Evolutionary conservation across 768 basidiomycete species (phyloP), one percentile per base, ranked within the genome.

Genomic region (Lactarius psammicola): DNA sequence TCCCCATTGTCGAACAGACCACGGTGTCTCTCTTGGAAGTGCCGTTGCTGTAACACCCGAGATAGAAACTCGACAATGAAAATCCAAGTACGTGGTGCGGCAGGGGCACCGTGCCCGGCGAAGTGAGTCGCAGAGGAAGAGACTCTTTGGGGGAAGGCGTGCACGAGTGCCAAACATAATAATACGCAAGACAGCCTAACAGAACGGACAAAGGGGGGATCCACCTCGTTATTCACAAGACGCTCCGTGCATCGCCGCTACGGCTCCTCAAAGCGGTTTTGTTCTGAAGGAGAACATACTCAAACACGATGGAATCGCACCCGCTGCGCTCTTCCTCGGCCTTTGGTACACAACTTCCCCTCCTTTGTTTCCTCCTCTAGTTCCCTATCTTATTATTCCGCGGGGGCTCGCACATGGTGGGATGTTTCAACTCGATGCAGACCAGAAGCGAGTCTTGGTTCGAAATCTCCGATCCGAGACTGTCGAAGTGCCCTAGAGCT

Each of bases 171-270:
- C 36, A 13, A 36, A 36, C 11, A 36, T 36, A 36, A 36, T 36
- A 8, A 36, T 15, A 18, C 13, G 20, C 15, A 59, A 55, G 38
- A 31, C 18, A 53, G 10, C 38, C 40, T 57, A 2, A 59, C 2
- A 4, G 15, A 2, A 4, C 4, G 40, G 18, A 40, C 0, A 18
- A 40, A 40, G 17, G 4, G 40, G 17, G 2, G 15, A 36, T 77
- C 46, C 63, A 90, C 92, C 91, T 93, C 53, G 90, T 88, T 75
- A 83, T 84, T 91, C n/a, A n/a, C n/a, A n/a, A n/a, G n/a, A n/a
- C n/a, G n/a, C n/a, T n/a, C n/a, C n/a, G n/a, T n/a, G n/a, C 94
- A 71, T 94, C 92, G 4, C 92, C 92, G 66, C 84, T 87, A 31
- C 90, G 81, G 58, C 80, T 86, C 28, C 85, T 81, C 59, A 95